Conservation (phyloP, 768 basidiomycete genomes). For the Dentipellis sp. region DNA sequence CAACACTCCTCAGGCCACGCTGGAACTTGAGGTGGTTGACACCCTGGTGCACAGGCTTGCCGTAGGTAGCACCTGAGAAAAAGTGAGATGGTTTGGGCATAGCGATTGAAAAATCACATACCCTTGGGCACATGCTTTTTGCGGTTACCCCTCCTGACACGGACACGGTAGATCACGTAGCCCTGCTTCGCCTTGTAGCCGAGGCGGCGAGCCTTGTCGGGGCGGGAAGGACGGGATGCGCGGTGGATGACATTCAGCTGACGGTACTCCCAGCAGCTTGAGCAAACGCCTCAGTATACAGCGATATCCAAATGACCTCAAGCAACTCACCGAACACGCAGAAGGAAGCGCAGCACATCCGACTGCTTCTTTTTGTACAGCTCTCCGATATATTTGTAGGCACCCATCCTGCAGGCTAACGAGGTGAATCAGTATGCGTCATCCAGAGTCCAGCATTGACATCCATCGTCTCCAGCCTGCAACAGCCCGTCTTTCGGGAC, state of each 20-base stretch:
- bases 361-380: constrained; percentile 98
- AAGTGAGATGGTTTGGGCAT: not conserved
- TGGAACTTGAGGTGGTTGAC: constrained; percentile 99
- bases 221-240: constrained; percentile 94
- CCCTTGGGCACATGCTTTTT: constrained; percentile 99
- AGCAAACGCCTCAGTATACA: constrained; percentile 6
- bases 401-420: constrained; percentile 65
- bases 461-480: constrained; percentile 21
- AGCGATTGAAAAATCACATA: constrained; percentile 22
- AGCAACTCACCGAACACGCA: constrained; percentile 77
- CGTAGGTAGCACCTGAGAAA: constrained; percentile 82
- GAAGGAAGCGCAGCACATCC: constrained; percentile 94
- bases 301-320: not conserved
- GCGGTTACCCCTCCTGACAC: constrained; percentile 96
- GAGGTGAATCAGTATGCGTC: constrained; percentile 13
- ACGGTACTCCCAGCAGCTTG: constrained; percentile 96
- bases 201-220: constrained; percentile 96
- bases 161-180: constrained; percentile 94
- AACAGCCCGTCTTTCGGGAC: too few relatives aligned
- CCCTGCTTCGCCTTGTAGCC: constrained; percentile 99
- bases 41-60: constrained; percentile 99
- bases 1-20: constrained; percentile 83
- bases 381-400: constrained; percentile 95
- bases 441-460: constrained; percentile 5
- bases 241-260: constrained; percentile 98